phyloP scores from a whole-genome alignment of 768 basidiomycete species.

The Auriscalpium orientale region DNA sequence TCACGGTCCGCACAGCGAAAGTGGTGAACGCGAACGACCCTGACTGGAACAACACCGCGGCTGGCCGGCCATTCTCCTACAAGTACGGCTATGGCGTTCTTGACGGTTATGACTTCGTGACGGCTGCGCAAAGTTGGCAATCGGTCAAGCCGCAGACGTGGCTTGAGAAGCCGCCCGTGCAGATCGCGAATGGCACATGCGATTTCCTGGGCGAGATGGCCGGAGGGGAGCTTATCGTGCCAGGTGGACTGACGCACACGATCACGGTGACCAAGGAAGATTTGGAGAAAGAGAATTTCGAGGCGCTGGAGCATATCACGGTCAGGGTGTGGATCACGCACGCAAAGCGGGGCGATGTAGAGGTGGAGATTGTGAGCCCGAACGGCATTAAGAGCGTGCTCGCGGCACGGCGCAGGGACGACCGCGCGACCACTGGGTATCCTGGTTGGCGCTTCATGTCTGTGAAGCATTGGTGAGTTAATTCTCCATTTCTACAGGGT shows the following conservation, averaged over 20 bases:
- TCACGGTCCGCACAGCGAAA: constrained; percentile 70
- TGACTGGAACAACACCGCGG: constrained; percentile 84
- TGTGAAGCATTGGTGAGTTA: constrained; percentile 88
- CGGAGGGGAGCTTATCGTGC: constrained; percentile 60
- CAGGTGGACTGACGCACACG: constrained; percentile 56
- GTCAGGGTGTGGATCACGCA: constrained; percentile 93
- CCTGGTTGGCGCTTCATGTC: constrained; percentile 99
- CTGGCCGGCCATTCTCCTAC: constrained; percentile 68
- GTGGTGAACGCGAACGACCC: constrained; percentile 83
- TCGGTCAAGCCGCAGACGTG: constrained; percentile 93
- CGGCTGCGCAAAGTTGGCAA: constrained; percentile 73
- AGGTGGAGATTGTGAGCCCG: constrained; percentile 84
- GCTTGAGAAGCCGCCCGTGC: constrained; percentile 69
- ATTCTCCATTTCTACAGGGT: not conserved
- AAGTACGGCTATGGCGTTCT: constrained; percentile 94
- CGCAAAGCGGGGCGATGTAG: constrained; percentile 79
- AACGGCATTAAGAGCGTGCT: constrained; percentile 80
- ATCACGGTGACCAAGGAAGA: constrained; percentile 61
- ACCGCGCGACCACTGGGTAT: constrained; percentile 61
- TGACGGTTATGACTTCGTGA: constrained; percentile 77
- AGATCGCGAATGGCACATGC: constrained; percentile 55
- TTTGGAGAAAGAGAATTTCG: constrained; percentile 71
- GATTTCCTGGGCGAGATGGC: constrained; percentile 41
- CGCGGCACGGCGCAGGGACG: constrained; percentile 60
- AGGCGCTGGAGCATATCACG: constrained; percentile 86